Base-by-base conservation (phyloP, 2,329 filamentous ascomycete species). In the Chaetomiaceae sp. region DNA sequence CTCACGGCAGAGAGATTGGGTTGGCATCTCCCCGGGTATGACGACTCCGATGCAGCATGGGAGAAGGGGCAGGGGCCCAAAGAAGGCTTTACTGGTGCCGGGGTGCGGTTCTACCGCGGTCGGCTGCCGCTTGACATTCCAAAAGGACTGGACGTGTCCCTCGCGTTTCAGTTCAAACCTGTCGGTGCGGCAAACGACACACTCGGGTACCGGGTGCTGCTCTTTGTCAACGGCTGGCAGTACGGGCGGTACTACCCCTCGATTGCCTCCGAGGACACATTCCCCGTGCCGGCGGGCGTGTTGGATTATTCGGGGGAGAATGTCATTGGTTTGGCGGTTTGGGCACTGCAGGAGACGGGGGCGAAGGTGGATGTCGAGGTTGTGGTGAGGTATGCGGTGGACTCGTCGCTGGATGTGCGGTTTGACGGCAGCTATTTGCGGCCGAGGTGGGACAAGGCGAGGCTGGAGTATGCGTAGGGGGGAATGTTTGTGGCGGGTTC, bases 161-260 rank as follows among this genome's bases (percentile, higher is more conserved):
- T 52, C 7, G 49, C 40, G 25, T 33, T 52, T 5, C 42, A 42
- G 12, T 52, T 52, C 11, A 45, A 12, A 19, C 48, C 48, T n/a
- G 29, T 36, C 3, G 33, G 31, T 6, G 25, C 22, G 15, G 36
- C 40, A 31, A 31, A n/a, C 17, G 17, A 19, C 12, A 31, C 4
- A 17, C 23, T 27, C 15, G 47, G 20, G n/a, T 50, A 42, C 19
- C 36, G 40, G 23, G 49, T 46, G 40, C 42, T 52, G 34, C 27
- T 46, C 12, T 46, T 52, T 40, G 49, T 52, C 17, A 52, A 52
- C 9, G 49, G 49, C 19, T 52, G 49, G 49, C 49, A 52, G 36
- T 52, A 39, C 17, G 49, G 40, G 40, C 40, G 49, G 14, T 52
- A 46, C 9, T 52, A 52, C 15, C 49, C 49, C 11, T 39, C 34